phyloP scores from a whole-genome alignment of 257 asterid species.

The Solanum pinnatisectum region DNA sequence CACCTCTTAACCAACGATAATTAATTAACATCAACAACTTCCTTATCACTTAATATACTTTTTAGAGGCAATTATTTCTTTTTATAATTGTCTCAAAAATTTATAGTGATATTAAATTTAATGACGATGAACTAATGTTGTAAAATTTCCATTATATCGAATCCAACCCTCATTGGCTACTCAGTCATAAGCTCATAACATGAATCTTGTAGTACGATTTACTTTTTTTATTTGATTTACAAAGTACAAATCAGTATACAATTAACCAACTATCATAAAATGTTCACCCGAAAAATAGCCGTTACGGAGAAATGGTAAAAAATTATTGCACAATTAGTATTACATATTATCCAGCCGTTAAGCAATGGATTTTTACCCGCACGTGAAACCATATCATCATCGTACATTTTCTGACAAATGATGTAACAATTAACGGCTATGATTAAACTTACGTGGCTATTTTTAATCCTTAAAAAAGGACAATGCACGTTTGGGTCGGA shows the following conservation, averaged over 20 bases:
- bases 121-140: fast-evolving
- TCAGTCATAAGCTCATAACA: too few relatives aligned
- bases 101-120: neutral
- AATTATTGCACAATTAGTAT: neutral
- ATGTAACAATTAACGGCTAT: neutral
- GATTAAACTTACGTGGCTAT: neutral
- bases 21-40: too few relatives aligned
- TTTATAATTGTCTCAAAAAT: fast-evolving
- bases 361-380: neutral
- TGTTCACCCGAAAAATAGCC: too few relatives aligned
- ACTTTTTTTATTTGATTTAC: too few relatives aligned
- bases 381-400: neutral
- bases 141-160: too few relatives aligned
- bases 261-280: too few relatives aligned
- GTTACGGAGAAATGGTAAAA: neutral
- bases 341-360: neutral
- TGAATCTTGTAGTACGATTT: neutral
- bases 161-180: neutral
- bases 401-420: neutral
- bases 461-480: neutral
- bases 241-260: fast-evolving
- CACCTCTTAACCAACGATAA: fast-evolving
- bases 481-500: neutral
- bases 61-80: too few relatives aligned
- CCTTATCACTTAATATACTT: too few relatives aligned